Conservation (phyloP, 2,329 filamentous ascomycete genomes). For the Pseudogymnoascus sp. region DNA sequence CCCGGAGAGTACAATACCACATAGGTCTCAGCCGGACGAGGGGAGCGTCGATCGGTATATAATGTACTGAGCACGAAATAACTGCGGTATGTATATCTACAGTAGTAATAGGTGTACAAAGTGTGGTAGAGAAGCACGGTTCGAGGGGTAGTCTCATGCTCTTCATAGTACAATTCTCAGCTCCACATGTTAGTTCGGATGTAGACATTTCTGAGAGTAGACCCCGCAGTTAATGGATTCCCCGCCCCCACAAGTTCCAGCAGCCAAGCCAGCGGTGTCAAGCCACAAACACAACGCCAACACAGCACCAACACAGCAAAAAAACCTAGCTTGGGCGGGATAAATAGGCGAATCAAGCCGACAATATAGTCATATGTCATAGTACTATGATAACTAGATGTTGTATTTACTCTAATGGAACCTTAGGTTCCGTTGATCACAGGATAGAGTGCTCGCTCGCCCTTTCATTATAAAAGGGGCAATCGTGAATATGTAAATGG, state of each 20-base stretch:
- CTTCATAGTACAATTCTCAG: not conserved
- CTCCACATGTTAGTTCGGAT: not conserved
- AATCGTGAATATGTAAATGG: not conserved
- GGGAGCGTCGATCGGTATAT: not conserved
- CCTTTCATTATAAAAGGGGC: not conserved
- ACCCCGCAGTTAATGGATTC: not conserved
- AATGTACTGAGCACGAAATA: not conserved
- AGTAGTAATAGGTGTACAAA: too few species aligned
- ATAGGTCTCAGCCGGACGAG: not conserved
- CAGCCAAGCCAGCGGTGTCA: not conserved
- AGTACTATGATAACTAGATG: too few species aligned
- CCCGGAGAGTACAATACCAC: not conserved
- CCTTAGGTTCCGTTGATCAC: not conserved
- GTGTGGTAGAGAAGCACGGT: not conserved
- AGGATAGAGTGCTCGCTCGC: not conserved
- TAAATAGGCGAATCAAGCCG: not conserved
- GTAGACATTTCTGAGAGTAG: not conserved
- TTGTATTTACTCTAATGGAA: not conserved
- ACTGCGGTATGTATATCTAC: not conserved
- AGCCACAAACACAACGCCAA: not conserved
- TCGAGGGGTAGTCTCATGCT: not conserved
- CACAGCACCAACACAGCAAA: not conserved
- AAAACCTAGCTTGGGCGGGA: not conserved
- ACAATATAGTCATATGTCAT: not conserved
- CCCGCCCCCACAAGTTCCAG: not conserved